Conservation (phyloP, 495 filamentous ascomycete genomes). For the Neurospora cerealis region DNA sequence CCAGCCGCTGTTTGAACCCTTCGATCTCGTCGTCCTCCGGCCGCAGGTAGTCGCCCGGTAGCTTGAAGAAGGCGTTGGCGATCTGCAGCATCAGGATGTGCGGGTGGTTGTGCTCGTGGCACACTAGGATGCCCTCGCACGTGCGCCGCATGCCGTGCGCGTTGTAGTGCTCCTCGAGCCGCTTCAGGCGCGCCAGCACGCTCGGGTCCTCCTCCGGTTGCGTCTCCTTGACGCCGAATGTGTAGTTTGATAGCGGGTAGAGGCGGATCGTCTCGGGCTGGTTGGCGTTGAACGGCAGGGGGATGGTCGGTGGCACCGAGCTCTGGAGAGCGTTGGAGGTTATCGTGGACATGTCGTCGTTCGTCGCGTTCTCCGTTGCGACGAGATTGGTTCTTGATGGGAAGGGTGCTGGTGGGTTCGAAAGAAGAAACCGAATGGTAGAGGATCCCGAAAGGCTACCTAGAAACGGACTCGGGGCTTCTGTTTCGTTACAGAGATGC, state of each 20-base stretch:
- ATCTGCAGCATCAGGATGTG: conserved; percentile 98
- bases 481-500: neutral
- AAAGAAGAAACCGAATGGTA: neutral
- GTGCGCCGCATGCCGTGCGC: conserved; percentile 91
- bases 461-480: neutral
- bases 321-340: conserved; percentile 59
- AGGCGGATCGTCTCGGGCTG: conserved; percentile 87
- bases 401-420: neutral
- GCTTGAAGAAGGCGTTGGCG: conserved; percentile 97
- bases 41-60: conserved; percentile 93
- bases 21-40: conserved; percentile 83
- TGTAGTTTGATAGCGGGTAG: conserved; percentile 96
- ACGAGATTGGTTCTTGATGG: neutral
- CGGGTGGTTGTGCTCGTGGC: conserved; percentile 97
- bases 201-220: conserved; percentile 97
- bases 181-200: conserved; percentile 81
- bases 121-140: conserved; percentile 92
- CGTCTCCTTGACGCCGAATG: conserved; percentile 94
- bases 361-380: neutral
- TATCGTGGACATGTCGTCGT: conserved; percentile 61
- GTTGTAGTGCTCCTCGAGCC: conserved; percentile 89
- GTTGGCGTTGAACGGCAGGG: conserved; percentile 74
- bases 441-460: neutral
- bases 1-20: conserved; percentile 85
- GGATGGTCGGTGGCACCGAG: conserved; percentile 64